Base-by-base conservation (phyloP, 2,329 filamentous ascomycete genomes). In the Bipolaris zeicola region DNA sequence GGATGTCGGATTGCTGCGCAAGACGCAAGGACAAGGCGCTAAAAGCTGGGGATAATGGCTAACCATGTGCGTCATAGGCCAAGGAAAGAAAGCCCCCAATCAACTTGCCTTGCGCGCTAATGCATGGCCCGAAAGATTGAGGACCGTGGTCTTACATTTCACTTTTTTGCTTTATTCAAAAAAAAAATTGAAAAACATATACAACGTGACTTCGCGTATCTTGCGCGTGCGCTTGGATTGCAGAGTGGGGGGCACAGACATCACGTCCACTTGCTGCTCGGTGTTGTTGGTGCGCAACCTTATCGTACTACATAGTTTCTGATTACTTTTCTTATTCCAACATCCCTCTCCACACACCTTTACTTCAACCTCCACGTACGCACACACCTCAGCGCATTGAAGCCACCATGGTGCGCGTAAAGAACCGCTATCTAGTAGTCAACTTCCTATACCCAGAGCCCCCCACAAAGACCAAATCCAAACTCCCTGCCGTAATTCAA, bases 341-440 rank as follows among this genome's bases (percentile, higher is more conserved):
- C n/a, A 14, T 28, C 24, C 28, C 31, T 46, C 22, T 50, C 8
- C 36, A 4, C n/a, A 18, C 16, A n/a, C 22, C 43, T 38, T 44
- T 39, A 50, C 42, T 14, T 39, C 13, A 41, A 3, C 10, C 28
- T 31, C 4, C 28, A 31, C 8, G 10, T 31, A 31, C 28, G 10
- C 28, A 31, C 28, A 31, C 28, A 24, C 20, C 24, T 20, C 45
- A 38, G n/a, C 45, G 45, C n/a, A 31, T 47, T 49, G 26, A 34
- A 33, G 46, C 14, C 47, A 50, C 8, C 39, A 97, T 99, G 95
- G 95, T 99, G 58, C 91, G 95, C 72, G 86, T 98, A 66, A 99
- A 99, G 78, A 90, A 96, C 77, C 89, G 95, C 69, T 99, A 99
- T 76, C 85, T 99, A 16, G 87, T 98, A n/a, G 86, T 98, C 60